These are phyloP conservation scores for Paraphoma sp. DNA, from an alignment of 2,329 filamentous ascomycete genomes.

Conservation along the genomic window DNA sequence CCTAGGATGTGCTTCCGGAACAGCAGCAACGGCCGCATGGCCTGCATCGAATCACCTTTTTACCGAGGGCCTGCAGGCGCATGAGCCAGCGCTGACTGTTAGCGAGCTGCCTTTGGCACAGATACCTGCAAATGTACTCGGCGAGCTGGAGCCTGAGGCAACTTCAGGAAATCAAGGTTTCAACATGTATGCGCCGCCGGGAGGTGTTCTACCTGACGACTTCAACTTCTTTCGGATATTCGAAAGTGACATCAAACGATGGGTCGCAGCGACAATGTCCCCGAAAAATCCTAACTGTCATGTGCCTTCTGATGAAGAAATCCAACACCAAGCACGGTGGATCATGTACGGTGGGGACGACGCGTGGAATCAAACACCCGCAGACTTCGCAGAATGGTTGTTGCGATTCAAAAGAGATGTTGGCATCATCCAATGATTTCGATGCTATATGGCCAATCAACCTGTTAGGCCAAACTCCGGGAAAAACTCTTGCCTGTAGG, in stretches of 20 bases:
- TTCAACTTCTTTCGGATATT: conserved; percentile 25
- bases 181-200: conserved; percentile 8
- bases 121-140: not conserved
- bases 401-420: conserved; percentile 36
- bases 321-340: conserved; percentile 42
- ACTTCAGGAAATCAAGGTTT: not conserved
- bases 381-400: conserved; percentile 42
- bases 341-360: conserved; percentile 44
- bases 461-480: not conserved
- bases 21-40: not conserved
- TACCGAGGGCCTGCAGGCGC: too few species aligned
- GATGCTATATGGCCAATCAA: not conserved
- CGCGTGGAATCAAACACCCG: conserved; percentile 47
- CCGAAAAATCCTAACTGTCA: conserved; percentile 28
- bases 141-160: not conserved
- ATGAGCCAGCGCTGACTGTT: too few species aligned
- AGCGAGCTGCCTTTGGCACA: too few species aligned
- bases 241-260: conserved; percentile 27
- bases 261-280: conserved; percentile 32
- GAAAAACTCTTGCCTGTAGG: too few species aligned
- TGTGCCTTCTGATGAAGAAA: conserved; percentile 36
- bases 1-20: not conserved
- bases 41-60: not conserved
- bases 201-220: conserved; percentile 16
- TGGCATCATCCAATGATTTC: conserved; percentile 13